A percentile compares a stretch with the other conserved stretches of the same genome.
phyloP scores from a whole-genome alignment of 176 grass and related monocot species.

The Zea luxurians region DNA sequence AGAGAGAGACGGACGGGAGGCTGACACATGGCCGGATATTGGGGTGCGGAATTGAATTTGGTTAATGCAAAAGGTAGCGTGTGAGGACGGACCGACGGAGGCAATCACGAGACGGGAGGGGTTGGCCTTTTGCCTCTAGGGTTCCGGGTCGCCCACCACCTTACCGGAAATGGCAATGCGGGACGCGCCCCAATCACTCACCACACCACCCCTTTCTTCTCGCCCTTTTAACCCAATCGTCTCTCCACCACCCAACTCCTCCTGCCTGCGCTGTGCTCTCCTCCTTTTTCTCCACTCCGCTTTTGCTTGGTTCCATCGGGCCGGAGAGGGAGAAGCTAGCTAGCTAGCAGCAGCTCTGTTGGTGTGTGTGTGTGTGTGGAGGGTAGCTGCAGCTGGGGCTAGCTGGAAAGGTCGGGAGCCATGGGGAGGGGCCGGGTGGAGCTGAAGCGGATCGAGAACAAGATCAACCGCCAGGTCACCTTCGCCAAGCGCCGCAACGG shows the following conservation, averaged over 20 bases:
- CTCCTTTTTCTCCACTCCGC: background rate
- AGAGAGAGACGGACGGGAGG: background rate
- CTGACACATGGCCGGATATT: slow-evolving; percentile 39
- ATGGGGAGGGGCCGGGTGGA: slow-evolving; percentile 95
- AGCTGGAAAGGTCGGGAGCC: background rate
- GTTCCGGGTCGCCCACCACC: slow-evolving; percentile 47
- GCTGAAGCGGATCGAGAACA: slow-evolving; percentile 99
- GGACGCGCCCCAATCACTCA: slow-evolving; percentile 19
- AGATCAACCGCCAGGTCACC: slow-evolving; percentile 98
- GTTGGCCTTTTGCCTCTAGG: slow-evolving; percentile 34
- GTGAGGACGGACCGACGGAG: background rate
- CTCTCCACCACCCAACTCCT: background rate
- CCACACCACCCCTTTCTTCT: background rate
- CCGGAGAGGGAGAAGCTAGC: background rate
- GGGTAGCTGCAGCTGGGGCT: background rate
- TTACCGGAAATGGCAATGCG: slow-evolving; percentile 52
- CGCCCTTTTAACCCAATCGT: slow-evolving; percentile 28
- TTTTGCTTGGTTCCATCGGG: background rate
- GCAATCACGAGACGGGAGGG: slow-evolving; percentile 18
- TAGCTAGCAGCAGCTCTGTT: background rate
- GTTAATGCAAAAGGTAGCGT: slow-evolving; percentile 32
- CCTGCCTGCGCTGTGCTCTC: background rate
- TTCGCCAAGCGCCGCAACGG: slow-evolving; percentile 93
- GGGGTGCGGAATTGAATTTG: slow-evolving; percentile 25
- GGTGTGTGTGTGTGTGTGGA: background rate